A percentile compares a stretch with the other conserved stretches of the same genome.
Evolutionary conservation across 495 filamentous ascomycete species (phyloP).

Genomic region (Aspergillus avenaceus): DNA sequence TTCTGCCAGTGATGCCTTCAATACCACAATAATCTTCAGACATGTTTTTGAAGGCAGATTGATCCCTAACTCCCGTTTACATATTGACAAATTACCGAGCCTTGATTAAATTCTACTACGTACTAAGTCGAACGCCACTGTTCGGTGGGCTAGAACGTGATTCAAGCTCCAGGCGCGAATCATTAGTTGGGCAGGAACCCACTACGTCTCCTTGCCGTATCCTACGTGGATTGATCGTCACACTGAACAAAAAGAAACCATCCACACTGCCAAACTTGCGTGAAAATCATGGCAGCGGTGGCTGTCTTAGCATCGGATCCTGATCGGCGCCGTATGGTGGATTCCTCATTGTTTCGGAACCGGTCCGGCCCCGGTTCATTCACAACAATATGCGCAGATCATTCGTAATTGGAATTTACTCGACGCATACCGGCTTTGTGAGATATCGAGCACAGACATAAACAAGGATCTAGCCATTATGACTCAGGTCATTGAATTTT

Average conservation of each 20-base stretch:
- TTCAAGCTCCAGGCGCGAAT: neutral
- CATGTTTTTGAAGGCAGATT: too few relatives aligned
- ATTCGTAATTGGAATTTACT: neutral
- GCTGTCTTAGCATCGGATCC: neutral
- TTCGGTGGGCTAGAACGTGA: neutral
- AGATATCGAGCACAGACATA: neutral
- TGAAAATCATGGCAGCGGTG: neutral
- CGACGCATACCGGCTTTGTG: neutral
- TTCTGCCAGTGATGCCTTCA: conserved; percentile 39
- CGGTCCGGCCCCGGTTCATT: neutral
- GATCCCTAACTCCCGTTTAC: too few relatives aligned
- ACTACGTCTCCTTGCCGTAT: neutral
- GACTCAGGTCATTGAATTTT: neutral
- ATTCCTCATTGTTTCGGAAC: neutral
- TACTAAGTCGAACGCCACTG: too few relatives aligned
- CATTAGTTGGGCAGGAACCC: neutral
- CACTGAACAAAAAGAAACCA: neutral
- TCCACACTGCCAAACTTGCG: neutral
- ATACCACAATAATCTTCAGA: conserved; percentile 30
- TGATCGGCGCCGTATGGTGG: neutral
- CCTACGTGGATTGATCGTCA: neutral
- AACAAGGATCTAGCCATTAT: neutral
- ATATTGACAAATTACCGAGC: too few relatives aligned
- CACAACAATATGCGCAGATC: neutral
- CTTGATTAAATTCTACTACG: too few relatives aligned